Base-by-base conservation (phyloP, 1,284 basidiomycete genomes). In the Crepidotus sp. region DNA sequence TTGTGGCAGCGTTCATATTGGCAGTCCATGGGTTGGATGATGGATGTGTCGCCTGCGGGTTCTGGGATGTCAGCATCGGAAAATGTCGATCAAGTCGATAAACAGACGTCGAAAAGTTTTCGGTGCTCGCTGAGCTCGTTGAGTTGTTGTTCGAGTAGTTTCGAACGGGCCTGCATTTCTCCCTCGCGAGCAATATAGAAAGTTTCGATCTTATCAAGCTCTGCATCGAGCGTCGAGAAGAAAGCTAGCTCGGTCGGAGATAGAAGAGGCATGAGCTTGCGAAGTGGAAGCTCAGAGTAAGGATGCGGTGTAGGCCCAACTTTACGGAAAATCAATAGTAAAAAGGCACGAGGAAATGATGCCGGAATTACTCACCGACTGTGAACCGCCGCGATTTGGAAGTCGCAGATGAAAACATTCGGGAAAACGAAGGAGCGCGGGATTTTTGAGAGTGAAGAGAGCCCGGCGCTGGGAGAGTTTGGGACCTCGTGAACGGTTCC, bases 131-230 rank as follows among this genome's bases (percentile, higher is more conserved):
- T 70, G 10, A 95, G 71, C 54, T 89, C 85, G 2, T 71, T 61
- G 4, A 96, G 71, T 60, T 97, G 93, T 36, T 71, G 68, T 45
- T 76, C 73, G 0, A 95, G 66, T 14, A 57, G 30, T 38, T 57
- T 60, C 45, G 76, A 73, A 47, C 70, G 71, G 21, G 63, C 64
- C 17, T 65, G 63, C 63, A 83, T 79, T 52, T 91, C 88, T 18
- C 70, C 66, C 60, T 90, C 88, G 18, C 83, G 73, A 18, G 75
- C 76, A 6, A 74, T 57, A 59, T 89, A 97, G 61, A 98, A 98
- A 2, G 67, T 65, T 56, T 92, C 83, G 17, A 94, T 77, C 67
- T 95, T 90, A 43, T 82, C 77, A 0, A 94, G 66, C 59, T 95
- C 80, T 0, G 59, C 59, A 52, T 93, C 83, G 2, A 95, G 70